phyloP scores from a whole-genome alignment of 371 early-diverging fungal genomes.

The Rhizopus sp. region DNA sequence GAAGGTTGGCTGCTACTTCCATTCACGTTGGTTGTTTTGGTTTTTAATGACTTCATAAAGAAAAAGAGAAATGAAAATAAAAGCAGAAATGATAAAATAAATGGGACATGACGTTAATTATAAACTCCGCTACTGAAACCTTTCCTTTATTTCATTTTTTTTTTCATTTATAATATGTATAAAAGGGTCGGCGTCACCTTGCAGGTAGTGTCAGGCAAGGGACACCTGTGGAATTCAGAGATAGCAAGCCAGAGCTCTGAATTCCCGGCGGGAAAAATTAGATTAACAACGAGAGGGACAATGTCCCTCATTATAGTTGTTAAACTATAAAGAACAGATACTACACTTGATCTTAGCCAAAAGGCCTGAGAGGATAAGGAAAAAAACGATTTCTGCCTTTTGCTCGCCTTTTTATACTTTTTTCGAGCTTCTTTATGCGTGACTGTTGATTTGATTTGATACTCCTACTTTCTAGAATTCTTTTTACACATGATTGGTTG shows the following conservation, averaged over 20 bases:
- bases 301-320: constrained; percentile 65
- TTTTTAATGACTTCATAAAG: background rate
- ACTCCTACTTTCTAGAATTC: too few relatives aligned
- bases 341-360: constrained; percentile 86
- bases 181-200: constrained; percentile 39
- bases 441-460: too few relatives aligned
- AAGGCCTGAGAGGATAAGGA: constrained; percentile 71
- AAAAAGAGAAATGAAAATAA: background rate
- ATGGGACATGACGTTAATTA: too few relatives aligned
- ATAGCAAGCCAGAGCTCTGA: constrained; percentile 43
- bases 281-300: constrained; percentile 53
- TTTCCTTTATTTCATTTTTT: constrained; percentile 15
- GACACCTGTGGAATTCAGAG: constrained; percentile 37
- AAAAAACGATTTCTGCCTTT: constrained; percentile 21
- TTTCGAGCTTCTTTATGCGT: background rate
- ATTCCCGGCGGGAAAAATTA: constrained; percentile 55
- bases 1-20: too few relatives aligned
- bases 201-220: constrained; percentile 46
- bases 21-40: background rate
- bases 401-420: constrained; percentile 35
- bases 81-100: constrained; percentile 1
- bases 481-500: background rate
- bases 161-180: constrained; percentile 8
- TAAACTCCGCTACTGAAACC: too few relatives aligned
- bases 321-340: constrained; percentile 83